Evolutionary conservation across 169 alveolate genomes (phyloP).

Genomic region (Plasmodium cynomolgi): DNA sequence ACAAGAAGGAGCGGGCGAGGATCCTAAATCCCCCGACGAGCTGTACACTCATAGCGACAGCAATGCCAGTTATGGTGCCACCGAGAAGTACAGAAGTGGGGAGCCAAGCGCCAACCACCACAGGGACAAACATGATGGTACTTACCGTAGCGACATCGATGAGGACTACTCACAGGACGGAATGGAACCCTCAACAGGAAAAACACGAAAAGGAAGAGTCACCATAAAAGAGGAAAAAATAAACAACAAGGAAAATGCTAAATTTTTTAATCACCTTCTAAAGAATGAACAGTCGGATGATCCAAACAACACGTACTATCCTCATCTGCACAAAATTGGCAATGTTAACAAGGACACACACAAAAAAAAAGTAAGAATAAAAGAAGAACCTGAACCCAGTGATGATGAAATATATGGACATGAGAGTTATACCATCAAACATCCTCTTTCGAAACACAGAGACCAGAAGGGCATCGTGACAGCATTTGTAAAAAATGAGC

Average conservation of each 20-base stretch:
- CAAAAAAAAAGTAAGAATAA: constrained; percentile 29
- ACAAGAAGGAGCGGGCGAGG: background rate
- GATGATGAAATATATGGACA: background rate
- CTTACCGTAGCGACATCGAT: background rate
- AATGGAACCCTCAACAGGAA: background rate
- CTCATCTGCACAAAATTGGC: background rate
- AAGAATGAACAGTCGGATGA: background rate
- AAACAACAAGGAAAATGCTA: background rate
- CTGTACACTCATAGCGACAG: background rate
- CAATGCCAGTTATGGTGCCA: background rate
- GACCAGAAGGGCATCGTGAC: background rate
- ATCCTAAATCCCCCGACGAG: background rate
- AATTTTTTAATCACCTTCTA: background rate
- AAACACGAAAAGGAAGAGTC: background rate
- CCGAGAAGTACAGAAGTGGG: background rate
- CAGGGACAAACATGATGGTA: background rate
- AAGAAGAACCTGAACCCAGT: background rate
- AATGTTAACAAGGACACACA: background rate
- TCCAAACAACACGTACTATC: background rate
- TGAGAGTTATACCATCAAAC: background rate
- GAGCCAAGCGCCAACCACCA: background rate
- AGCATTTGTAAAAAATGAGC: background rate
- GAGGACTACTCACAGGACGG: background rate
- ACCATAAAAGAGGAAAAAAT: background rate
- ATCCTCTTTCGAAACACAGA: background rate